Evolutionary conservation across 176 grass and related monocot species (phyloP).

Genomic region (Carex scoparia): DNA sequence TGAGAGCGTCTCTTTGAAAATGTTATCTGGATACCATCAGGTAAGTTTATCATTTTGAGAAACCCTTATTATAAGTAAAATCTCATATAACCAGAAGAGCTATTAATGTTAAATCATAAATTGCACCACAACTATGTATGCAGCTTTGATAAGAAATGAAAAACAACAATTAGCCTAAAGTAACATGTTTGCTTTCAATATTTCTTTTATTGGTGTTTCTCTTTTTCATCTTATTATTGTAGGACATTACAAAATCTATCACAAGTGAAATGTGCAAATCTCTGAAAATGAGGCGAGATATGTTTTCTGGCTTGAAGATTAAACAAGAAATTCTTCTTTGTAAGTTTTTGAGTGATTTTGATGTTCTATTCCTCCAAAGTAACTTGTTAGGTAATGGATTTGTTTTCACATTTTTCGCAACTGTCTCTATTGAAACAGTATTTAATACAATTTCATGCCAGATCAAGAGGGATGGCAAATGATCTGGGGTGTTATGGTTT

Average conservation of each 20-base stretch:
- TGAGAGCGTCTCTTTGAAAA: conserved; percentile 81
- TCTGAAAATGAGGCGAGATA: conserved; percentile 76
- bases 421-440: neutral
- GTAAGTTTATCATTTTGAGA: conserved; percentile 39
- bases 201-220: conserved; percentile 8
- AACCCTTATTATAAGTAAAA: neutral
- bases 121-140: neutral
- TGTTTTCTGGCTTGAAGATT: conserved; percentile 83
- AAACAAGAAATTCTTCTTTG: conserved; percentile 97
- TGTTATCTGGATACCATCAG: conserved; percentile 96
- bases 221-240: conserved; percentile 30
- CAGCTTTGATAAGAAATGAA: neutral
- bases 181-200: neutral
- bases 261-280: conserved; percentile 71
- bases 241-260: conserved; percentile 94
- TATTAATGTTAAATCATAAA: neutral
- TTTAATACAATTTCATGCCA: neutral
- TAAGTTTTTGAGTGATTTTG: conserved; percentile 41
- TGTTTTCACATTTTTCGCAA: neutral
- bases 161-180: neutral
- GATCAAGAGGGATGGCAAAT: conserved; percentile 3
- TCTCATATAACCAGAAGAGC: neutral
- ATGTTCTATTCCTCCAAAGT: conserved; percentile 4
- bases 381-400: neutral
- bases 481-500: no score